Base-by-base conservation (phyloP, 306 rosid species). In the Casuarina cunninghamiana region DNA sequence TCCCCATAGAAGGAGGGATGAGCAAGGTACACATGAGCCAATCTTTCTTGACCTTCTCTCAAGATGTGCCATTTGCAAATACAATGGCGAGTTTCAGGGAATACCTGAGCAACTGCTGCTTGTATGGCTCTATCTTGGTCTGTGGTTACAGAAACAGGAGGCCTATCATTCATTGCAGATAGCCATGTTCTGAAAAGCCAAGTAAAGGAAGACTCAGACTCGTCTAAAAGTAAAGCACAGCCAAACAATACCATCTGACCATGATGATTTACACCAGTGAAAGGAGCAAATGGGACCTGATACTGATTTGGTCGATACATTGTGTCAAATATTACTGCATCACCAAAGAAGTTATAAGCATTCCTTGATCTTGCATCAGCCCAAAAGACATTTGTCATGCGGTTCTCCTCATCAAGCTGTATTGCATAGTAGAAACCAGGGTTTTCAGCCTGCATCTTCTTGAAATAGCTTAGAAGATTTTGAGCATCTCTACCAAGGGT, bases 21-120 rank as follows among this genome's bases (percentile, higher is more conserved):
- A 65, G 92, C 89, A 79, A 88, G 90, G 88, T 89, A 88, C 74
- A 85, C 78, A 82, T 83, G 97, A 88, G 94, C 88, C 80, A 91
- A 9, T 80, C 97, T 84, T 86, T 89, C 92, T 79, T 89, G 97
- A 63, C 94, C 93, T 88, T 91, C 97, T 80, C 97, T 88, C 85
- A 91, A 86, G 73, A 91, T 91, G 81, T 91, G 97, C 97, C 97
- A 91, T 84, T 89, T 91, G 86, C 97, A 91, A 72, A 91, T 91
- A 69, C 93, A 89, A 71, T 91, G 97, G 61, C 88, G 86, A 7
- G 90, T 84, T 78, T 78, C 84, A 8, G 94, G 89, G 72, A 91
- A 88, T 70, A 84, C 97, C 41, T 79, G 91, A 43, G 89, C 72
- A 72, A 86, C 85, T 2, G 97, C 97, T 43, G 71, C 87, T 81